Base-by-base conservation (phyloP, 108 stramenopile genomes). In the Skeletonema grethae region DNA sequence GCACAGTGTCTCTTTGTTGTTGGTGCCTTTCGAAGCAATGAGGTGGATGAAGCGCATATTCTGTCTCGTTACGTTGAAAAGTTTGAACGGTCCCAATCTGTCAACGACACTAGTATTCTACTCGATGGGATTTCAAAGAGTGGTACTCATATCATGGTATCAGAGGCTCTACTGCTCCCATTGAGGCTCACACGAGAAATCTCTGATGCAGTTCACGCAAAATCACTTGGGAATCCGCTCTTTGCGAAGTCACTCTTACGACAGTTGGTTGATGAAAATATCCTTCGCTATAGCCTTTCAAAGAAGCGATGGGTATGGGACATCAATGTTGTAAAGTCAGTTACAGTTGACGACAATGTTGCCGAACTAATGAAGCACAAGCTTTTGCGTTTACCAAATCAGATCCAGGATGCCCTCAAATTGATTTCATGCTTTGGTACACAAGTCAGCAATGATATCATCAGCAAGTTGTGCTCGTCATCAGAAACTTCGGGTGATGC, bases 1-100 rank as follows among this genome's bases (percentile, higher is more conserved):
- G 16, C 46, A 48, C 46, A 48, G 18, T 18, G 16, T 36, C 12
- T 62, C 9, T 18, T 62, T 16, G 15, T 69, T 22, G 34, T 30
- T 34, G 68, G 68, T 32, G 61, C 58, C 60, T 69, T 61, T 61
- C 41, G 68, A 30, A 35, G 24, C 57, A 58, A 69, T 58, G 57
- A 61, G 13, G 68, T 59, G 10, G 60, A 61, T 32, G 60, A 64
- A 55, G 53, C 41, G 1, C 46, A 48, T 48, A 36, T 18, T 29
- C 39, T 25, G 11, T 16, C 10, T 25, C 12, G 31, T 55, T 64
- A 22, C 43, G 55, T 15, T 55, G 18, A 43, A 18, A 18, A 75
- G 31, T 75, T 59, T 65, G 20, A 15, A 18, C 6, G 2, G 8
- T 5, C 46, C 1, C 16, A 2, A 16, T 48, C 46, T 48, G 46